phyloP scores from a whole-genome alignment of 2,329 filamentous ascomycete genomes.

The Drechslerella stenobrocha region DNA sequence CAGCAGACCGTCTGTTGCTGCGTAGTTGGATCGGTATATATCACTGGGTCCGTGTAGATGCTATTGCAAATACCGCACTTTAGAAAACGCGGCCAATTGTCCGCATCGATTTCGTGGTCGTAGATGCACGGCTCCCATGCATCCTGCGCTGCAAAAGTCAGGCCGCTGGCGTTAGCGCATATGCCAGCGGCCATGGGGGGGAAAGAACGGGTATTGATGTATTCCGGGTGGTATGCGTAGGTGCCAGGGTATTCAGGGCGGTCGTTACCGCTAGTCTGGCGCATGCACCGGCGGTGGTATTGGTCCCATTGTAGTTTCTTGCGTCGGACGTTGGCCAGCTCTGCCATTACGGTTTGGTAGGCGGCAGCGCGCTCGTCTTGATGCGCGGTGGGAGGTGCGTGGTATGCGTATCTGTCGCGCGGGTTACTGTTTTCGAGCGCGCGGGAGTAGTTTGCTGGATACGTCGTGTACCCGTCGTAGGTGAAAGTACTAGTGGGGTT shows the following conservation, averaged over 20 bases:
- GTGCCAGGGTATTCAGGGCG: not conserved
- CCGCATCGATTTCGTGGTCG: conserved; percentile 31
- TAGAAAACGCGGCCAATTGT: conserved; percentile 28
- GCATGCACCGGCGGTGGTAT: no score
- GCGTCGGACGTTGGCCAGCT: not conserved
- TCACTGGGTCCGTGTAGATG: conserved; percentile 27
- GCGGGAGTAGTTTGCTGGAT: no score
- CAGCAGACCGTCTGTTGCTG: conserved; percentile 12
- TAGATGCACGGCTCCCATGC: conserved; percentile 10
- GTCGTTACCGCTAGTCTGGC: no score
- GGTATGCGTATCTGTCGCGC: not conserved
- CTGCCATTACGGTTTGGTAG: conserved; percentile 19
- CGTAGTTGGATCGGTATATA: conserved; percentile 6
- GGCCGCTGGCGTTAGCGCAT: not conserved
- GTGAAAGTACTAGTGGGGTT: no score
- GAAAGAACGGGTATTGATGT: no score
- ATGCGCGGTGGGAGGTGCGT: not conserved
- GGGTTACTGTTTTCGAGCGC: no score
- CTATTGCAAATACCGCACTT: conserved; percentile 24
- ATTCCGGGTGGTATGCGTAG: not conserved
- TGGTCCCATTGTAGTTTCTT: no score
- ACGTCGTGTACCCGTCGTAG: no score
- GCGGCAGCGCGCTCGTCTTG: conserved; percentile 14
- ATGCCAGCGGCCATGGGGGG: no score
- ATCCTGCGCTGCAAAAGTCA: not conserved